Base-by-base conservation (phyloP, 1,284 basidiomycete species). In the Moesziomyces globuligerus region DNA sequence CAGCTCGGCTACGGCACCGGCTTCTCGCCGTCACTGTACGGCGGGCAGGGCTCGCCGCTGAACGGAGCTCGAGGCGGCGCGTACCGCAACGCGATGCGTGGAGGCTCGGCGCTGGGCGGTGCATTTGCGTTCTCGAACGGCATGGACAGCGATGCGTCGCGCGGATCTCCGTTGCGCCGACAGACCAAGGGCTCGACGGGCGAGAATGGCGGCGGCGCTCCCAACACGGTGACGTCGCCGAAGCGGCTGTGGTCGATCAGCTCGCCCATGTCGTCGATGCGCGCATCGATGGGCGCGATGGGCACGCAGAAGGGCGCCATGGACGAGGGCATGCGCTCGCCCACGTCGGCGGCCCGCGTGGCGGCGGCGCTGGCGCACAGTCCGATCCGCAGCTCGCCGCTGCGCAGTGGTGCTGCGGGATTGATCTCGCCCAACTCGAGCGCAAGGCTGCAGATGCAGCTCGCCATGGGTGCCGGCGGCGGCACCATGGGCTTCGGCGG, bases 201-300 rank as follows among this genome's bases (percentile, higher is more conserved):
- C 26, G 48, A 59, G 29, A 48, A 45, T 25, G 44, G 18, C 37
- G 24, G 18, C 38, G n/a, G 20, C n/a, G 38, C 37, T 1, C n/a
- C 40, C 15, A 47, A 50, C 37, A 59, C 57, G 13, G 58, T 65
- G 20, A 56, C 58, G n/a, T 72, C 69, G 34, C 69, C 69, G 3
- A 72, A 66, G 44, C 57, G 69, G 13, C 42, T 72, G 28, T 67
- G 57, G 69, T 66, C 69, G 45, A 66, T 72, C 47, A 67, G 69
- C 62, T 72, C 69, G 49, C 69, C 69, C 28, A 60, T 57, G 46
- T 72, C 69, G 4, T 72, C 69, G 57, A 59, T 72, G 69, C 57
- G 69, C 17, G 65, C 58, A 7, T 52, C 49, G 38, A 40, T 41
- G 37, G 21, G 15, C 5, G 2, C 32, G 21, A 21, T 48, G 17